phyloP scores from a whole-genome alignment of 2,329 filamentous ascomycete genomes.

The Neonectria coccinea region DNA sequence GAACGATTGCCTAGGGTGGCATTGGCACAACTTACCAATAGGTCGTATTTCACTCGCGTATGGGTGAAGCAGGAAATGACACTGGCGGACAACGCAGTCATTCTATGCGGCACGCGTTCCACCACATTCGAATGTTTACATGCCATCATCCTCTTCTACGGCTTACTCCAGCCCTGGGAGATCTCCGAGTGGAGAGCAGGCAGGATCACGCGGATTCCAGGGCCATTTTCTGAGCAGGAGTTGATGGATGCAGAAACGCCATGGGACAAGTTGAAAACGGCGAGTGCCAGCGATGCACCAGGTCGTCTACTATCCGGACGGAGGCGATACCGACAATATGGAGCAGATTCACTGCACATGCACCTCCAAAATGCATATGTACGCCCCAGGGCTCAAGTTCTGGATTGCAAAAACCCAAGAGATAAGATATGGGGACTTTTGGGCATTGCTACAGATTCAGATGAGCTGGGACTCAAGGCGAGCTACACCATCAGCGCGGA shows the following conservation, averaged over 20 bases:
- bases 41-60: constrained; percentile 20
- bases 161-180: constrained; percentile 13
- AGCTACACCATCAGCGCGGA: background rate
- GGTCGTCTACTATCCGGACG: constrained; percentile 16
- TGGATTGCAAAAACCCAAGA: constrained; percentile 15
- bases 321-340: constrained; percentile 1
- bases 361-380: constrained; percentile 17
- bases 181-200: constrained; percentile 15
- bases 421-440: constrained; percentile 25
- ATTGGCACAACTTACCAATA: constrained; percentile 12
- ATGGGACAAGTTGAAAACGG: constrained; percentile 4
- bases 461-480: constrained; percentile 14
- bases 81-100: constrained; percentile 6
- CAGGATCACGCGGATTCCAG: constrained; percentile 16
- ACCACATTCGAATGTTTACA: constrained; percentile 8
- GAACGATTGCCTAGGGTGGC: constrained; percentile 21
- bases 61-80: constrained; percentile 29
- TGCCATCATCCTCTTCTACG: constrained; percentile 21
- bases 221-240: constrained; percentile 21
- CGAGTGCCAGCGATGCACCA: background rate
- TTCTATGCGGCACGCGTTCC: constrained; percentile 8
- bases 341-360: constrained; percentile 10
- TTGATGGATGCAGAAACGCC: constrained; percentile 1
- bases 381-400: background rate
- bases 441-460: constrained; percentile 14